A percentile compares a stretch with the other conserved stretches of the same genome.
These are phyloP conservation scores for Eremothecium cymbalariae DNA, from an alignment of 1,139 yeast genomes.

Conservation along the genomic window DNA sequence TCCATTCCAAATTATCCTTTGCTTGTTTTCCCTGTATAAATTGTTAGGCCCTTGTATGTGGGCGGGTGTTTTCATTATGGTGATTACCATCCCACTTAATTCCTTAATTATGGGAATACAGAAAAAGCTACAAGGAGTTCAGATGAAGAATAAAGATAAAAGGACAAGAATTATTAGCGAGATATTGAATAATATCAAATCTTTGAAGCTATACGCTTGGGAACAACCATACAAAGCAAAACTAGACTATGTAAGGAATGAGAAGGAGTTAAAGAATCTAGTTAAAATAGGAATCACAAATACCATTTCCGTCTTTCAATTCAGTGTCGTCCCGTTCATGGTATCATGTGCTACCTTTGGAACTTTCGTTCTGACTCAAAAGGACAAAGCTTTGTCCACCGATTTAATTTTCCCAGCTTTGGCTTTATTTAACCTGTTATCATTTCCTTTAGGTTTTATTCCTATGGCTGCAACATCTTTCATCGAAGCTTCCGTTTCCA, in stretches of 20 bases:
- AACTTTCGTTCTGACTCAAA: conserved; percentile 57
- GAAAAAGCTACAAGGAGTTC: conserved; percentile 67
- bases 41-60: conserved; percentile 89
- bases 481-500: conserved; percentile 86
- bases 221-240: conserved; percentile 74
- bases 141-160: conserved; percentile 60
- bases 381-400: conserved; percentile 64
- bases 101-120: conserved; percentile 65
- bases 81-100: conserved; percentile 79
- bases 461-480: conserved; percentile 84
- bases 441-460: conserved; percentile 88
- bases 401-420: conserved; percentile 95
- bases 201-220: conserved; percentile 92
- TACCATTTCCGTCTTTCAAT: conserved; percentile 68
- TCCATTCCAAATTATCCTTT: conserved; percentile 81
- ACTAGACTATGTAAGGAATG: conserved; percentile 74
- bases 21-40: conserved; percentile 67
- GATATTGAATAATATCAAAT: conserved; percentile 82
- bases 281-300: conserved; percentile 68
- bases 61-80: conserved; percentile 86
- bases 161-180: conserved; percentile 75
- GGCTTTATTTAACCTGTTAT: conserved; percentile 71
- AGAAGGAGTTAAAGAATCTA: conserved; percentile 74
- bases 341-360: conserved; percentile 92
- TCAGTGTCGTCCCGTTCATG: conserved; percentile 82